Evolutionary conservation across 345 rosid species (phyloP).

Genomic region (Clarkia xantiana): DNA sequence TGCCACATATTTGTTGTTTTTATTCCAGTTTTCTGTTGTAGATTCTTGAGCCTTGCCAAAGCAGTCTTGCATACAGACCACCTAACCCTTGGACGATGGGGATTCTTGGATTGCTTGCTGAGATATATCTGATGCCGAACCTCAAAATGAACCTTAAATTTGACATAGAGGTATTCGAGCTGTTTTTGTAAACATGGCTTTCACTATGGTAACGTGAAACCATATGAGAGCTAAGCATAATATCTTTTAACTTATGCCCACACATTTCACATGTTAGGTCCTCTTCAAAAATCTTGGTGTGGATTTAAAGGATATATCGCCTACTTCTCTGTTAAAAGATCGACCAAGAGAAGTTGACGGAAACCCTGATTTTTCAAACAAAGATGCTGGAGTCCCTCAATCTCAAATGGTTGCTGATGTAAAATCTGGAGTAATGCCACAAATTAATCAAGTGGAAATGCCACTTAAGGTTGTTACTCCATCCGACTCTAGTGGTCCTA

Average conservation of each 20-base stretch:
- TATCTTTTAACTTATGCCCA: not conserved
- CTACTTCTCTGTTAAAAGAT: constrained; percentile 82
- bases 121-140: constrained; percentile 93
- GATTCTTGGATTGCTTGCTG: constrained; percentile 80
- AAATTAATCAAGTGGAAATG: constrained; percentile 54
- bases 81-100: constrained; percentile 99
- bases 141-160: constrained; percentile 96
- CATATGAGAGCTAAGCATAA: too few relatives aligned
- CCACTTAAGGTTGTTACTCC: constrained; percentile 57
- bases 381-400: constrained; percentile 68
- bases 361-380: constrained; percentile 91
- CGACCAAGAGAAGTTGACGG: constrained; percentile 89
- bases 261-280: constrained; percentile 26
- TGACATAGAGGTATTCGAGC: constrained; percentile 72
- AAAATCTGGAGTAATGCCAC: constrained; percentile 49
- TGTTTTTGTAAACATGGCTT: not conserved
- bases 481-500: constrained; percentile 48
- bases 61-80: constrained; percentile 88
- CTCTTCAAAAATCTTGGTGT: constrained; percentile 81
- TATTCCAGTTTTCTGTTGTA: constrained; percentile 14
- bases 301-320: constrained; percentile 78
- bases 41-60: constrained; percentile 91
- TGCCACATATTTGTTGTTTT: constrained; percentile 1
- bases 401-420: constrained; percentile 57
- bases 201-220: too few relatives aligned